These are phyloP conservation scores for Prosopis cineraria DNA, from an alignment of 306 rosid genomes.

Conservation along the genomic window DNA sequence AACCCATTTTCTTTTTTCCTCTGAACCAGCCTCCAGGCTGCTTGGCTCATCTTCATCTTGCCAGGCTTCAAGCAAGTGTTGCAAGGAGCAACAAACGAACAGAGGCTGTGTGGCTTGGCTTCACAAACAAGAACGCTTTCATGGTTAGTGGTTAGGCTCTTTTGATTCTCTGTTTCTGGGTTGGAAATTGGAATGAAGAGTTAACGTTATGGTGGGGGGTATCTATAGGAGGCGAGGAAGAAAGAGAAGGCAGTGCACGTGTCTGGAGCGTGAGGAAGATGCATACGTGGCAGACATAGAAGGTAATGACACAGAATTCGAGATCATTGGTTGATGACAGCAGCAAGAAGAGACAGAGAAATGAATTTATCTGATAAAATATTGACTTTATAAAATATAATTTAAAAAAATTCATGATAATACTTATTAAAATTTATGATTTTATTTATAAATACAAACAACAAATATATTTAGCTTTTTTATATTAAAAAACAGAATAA, in stretches of 20 bases:
- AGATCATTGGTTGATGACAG: not conserved
- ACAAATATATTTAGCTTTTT: too few relatives aligned
- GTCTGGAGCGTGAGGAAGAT: not conserved
- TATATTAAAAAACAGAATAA: too few relatives aligned
- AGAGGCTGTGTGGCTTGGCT: constrained; percentile 1
- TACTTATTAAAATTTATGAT: too few relatives aligned
- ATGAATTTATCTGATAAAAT: too few relatives aligned
- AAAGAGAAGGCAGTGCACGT: not conserved
- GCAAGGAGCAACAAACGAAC: constrained; percentile 1
- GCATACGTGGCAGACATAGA: not conserved
- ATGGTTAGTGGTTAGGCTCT: constrained; percentile 21
- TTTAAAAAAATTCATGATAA: too few relatives aligned
- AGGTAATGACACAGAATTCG: not conserved
- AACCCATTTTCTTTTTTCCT: not conserved
- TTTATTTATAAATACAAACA: too few relatives aligned
- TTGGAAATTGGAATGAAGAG: not conserved
- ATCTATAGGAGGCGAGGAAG: not conserved
- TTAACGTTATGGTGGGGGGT: not conserved
- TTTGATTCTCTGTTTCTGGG: not conserved
- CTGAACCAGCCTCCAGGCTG: not conserved
- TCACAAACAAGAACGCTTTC: constrained; percentile 37
- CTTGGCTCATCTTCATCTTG: not conserved
- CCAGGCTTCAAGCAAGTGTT: not conserved
- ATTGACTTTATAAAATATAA: too few relatives aligned
- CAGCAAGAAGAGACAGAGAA: not conserved